A percentile compares a stretch with the other conserved stretches of the same genome.
Conservation (phyloP, 768 basidiomycete genomes). For the Termitomyces sp. region DNA sequence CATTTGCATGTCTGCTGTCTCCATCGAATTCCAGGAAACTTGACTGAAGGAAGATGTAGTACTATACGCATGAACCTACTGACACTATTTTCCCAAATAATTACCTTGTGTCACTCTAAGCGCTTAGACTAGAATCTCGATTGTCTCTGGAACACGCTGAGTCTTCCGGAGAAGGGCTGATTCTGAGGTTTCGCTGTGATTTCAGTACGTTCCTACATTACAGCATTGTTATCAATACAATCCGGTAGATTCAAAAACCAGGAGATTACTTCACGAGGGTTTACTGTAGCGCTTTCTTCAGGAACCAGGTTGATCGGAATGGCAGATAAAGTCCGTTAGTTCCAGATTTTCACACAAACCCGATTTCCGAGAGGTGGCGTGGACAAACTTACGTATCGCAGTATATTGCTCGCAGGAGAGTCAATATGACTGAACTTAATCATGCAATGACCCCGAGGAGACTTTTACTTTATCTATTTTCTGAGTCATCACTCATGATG, state of each 20-base stretch:
- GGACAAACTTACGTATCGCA: background rate
- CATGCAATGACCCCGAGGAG: background rate
- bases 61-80: too few species aligned
- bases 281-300: background rate
- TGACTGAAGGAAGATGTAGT: background rate
- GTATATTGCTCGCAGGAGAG: too few species aligned
- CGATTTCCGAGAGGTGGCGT: constrained; percentile 1
- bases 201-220: background rate
- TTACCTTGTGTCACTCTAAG: background rate
- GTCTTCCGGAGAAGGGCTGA: background rate
- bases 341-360: background rate
- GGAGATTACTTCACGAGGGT: background rate
- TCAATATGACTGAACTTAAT: background rate
- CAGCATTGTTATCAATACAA: background rate
- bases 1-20: background rate
- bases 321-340: background rate
- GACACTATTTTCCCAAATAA: background rate
- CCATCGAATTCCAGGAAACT: too few species aligned
- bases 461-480: background rate
- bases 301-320: background rate
- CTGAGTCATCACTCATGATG: background rate
- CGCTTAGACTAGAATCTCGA: background rate
- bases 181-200: too few species aligned
- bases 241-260: background rate
- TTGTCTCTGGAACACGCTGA: background rate